Evolutionary conservation across 1,139 yeast species (phyloP).

Genomic region (Protomyces arabidopsidicola): DNA sequence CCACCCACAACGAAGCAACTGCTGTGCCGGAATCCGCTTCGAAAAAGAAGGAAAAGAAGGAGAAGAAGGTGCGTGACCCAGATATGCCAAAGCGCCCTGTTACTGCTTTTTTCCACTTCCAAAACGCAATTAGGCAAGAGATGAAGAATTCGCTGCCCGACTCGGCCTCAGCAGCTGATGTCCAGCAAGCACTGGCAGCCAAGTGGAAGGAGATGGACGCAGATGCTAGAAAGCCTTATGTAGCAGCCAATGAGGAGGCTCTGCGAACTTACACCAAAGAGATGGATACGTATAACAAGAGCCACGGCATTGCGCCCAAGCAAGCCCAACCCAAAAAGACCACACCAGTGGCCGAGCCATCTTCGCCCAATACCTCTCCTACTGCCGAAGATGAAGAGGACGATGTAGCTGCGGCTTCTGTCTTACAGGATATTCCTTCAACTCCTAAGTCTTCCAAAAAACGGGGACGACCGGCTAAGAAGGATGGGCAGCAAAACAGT

Average conservation of each 20-base stretch:
- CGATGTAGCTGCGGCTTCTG: constrained; percentile 26
- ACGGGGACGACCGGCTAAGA: constrained; percentile 1
- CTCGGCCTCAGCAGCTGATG: constrained; percentile 60
- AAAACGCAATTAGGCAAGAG: constrained; percentile 41
- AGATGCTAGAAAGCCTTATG: constrained; percentile 70
- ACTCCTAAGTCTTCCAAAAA: constrained; percentile 12
- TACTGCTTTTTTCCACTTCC: constrained; percentile 78
- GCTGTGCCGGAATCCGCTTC: background rate
- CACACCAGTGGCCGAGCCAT: background rate
- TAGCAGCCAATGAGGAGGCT: constrained; percentile 61
- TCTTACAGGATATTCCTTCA: constrained; percentile 1
- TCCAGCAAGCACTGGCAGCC: constrained; percentile 70
- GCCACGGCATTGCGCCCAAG: constrained; percentile 10
- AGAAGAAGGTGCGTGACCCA: constrained; percentile 54
- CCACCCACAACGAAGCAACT: background rate
- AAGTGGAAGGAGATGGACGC: constrained; percentile 70
- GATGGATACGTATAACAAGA: constrained; percentile 33
- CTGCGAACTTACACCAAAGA: constrained; percentile 61
- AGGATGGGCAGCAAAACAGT: constrained; percentile 3
- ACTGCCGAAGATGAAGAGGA: background rate
- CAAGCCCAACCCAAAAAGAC: constrained; percentile 3
- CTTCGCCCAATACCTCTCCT: background rate
- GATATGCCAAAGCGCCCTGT: constrained; percentile 56
- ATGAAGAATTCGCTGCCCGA: constrained; percentile 61
- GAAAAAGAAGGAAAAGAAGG: constrained; percentile 38